Percentiles rank a stretch among this genome's conserved stretches.
Conservation (phyloP, 176 grass and related monocot species). For the Typha latifolia region DNA sequence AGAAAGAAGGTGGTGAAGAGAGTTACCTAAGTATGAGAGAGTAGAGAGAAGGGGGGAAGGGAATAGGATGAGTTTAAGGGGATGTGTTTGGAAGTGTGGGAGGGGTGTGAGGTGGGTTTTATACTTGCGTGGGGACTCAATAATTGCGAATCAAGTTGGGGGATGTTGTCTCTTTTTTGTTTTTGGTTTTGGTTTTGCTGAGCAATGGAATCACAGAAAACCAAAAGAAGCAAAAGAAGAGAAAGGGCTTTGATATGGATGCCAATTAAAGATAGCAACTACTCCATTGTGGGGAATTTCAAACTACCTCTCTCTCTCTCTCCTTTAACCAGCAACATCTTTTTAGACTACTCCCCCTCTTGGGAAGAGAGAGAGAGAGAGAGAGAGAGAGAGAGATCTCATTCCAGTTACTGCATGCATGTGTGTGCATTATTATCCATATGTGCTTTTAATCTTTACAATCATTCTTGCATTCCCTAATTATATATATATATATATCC, state of each 20-base stretch:
- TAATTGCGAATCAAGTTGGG: constrained; percentile 1
- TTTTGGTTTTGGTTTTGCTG: neutral
- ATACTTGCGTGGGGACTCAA: constrained; percentile 9
- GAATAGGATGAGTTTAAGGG: neutral
- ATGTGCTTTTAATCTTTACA: too few relatives aligned
- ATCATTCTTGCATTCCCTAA: too few relatives aligned
- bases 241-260: neutral
- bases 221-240: constrained; percentile 15
- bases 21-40: too few relatives aligned
- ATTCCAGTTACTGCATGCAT: neutral
- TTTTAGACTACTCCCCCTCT: neutral
- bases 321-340: constrained; percentile 4
- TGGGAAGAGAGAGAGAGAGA: neutral
- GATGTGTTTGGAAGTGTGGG: neutral
- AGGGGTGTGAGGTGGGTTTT: constrained; percentile 1
- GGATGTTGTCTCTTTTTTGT: constrained; percentile 13
- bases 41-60: too few relatives aligned
- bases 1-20: too few relatives aligned
- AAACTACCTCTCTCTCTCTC: neutral
- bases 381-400: neutral
- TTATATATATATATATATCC: too few relatives aligned
- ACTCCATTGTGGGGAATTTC: neutral
- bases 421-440: constrained; percentile 3
- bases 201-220: constrained; percentile 23
- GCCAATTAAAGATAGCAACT: constrained; percentile 1